Evolutionary conservation across 164 flowering plant species (phyloP), one percentile per base, ranked within the genome.

Genomic region (Brasenia schreberi): DNA sequence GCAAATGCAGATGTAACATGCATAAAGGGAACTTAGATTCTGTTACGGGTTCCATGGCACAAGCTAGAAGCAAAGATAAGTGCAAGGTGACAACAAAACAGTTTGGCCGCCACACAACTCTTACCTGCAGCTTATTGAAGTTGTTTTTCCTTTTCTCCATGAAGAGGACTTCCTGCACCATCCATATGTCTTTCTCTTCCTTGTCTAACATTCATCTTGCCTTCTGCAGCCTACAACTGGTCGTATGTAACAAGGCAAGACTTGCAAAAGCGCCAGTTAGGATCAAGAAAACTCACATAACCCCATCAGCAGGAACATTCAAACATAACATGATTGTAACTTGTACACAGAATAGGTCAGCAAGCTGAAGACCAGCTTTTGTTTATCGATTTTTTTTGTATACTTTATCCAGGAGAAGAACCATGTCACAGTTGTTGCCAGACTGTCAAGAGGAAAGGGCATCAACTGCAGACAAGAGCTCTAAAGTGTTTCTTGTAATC

Each of bases 241-340:
- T 92, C 90, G 89, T 84, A 85, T 76, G 56, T 49, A 49, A 9
- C 4, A 49, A 49, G 56, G 56, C 56, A 49, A 49, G 56, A 9
- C 16, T 14, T 49, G 16, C 10, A 49, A 49, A 49, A 9, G 56
- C 16, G 56, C 16, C 16, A 49, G 16, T 49, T 9, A 14, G 70
- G 68, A 72, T 74, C 75, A 71, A 76, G 42, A 18, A 44, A 71
- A 64, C 56, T 49, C 10, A 14, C 56, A 14, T 9, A 14, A 49
- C 10, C 16, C 16, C 56, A 49, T 9, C 16, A 49, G 39, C 39
- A 33, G 39, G 39, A 33, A 33, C 39, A 33, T 33, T 14, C 12
- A 49, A 49, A 49, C 56, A 49, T 49, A 49, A 49, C 16, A 42
- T 7, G 59, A 39, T 62, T 19, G 52, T 39, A 58, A 67, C 27